These are phyloP conservation scores for Alternaria gansuensis DNA, from an alignment of 2,329 filamentous ascomycete genomes.

Conservation along the genomic window DNA sequence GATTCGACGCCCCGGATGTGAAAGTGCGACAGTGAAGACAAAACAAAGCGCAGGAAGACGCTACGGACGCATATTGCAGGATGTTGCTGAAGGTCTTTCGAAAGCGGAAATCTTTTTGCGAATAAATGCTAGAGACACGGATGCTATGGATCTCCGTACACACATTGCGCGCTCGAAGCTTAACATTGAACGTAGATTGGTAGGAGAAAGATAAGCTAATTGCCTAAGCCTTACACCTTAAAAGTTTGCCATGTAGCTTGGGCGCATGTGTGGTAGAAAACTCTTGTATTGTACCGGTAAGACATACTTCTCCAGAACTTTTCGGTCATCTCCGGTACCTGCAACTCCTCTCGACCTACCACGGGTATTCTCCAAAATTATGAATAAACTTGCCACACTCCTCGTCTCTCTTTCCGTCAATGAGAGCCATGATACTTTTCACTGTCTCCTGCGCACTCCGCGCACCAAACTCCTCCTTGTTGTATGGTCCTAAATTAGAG, in stretches of 20 bases:
- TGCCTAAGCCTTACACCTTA: background rate
- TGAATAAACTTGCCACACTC: slow-evolving; percentile 47
- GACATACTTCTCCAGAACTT: background rate
- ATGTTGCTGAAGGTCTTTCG: background rate
- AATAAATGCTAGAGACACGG: background rate
- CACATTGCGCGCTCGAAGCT: background rate
- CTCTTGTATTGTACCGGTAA: background rate
- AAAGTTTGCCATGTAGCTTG: background rate
- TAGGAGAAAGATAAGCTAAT: background rate
- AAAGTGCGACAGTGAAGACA: too few relatives aligned
- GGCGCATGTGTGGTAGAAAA: background rate
- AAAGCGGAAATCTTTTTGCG: too few relatives aligned
- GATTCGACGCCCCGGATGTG: too few relatives aligned
- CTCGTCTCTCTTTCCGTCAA: slow-evolving; percentile 51
- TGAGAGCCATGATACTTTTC: slow-evolving; percentile 48
- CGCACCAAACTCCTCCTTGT: slow-evolving; percentile 50
- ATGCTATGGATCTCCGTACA: background rate
- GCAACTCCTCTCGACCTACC: slow-evolving; percentile 25
- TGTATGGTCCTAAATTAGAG: slow-evolving; percentile 46
- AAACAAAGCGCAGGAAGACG: too few relatives aligned
- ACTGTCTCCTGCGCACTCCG: slow-evolving; percentile 47
- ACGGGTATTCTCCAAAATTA: slow-evolving; percentile 45
- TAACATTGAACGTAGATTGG: background rate
- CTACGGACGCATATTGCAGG: background rate
- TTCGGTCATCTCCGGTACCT: background rate